Evolutionary conservation across 2,329 filamentous ascomycete genomes (phyloP).

Genomic region (Fusarium dimerum): DNA sequence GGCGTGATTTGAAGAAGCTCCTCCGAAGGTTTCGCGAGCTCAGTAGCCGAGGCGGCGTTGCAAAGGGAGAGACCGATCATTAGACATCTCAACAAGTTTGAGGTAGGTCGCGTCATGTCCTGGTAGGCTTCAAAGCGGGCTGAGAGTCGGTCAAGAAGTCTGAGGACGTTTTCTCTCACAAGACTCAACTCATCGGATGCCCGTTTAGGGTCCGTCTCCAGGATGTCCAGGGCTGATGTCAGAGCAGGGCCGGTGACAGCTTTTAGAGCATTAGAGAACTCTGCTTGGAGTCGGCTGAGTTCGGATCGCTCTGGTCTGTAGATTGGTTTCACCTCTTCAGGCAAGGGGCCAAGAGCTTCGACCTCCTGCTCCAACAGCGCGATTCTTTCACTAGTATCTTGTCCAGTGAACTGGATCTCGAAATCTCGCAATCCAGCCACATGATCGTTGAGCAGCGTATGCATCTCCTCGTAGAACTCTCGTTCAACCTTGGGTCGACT

Average conservation of each 20-base stretch:
- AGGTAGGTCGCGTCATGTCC: conserved; percentile 77
- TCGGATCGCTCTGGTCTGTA: conserved; percentile 71
- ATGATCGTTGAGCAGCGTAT: conserved; percentile 54
- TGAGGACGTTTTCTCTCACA: conserved; percentile 58
- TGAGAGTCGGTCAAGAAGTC: conserved; percentile 70
- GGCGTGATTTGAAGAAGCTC: conserved; percentile 51
- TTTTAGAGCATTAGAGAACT: conserved; percentile 77
- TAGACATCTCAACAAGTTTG: conserved; percentile 78
- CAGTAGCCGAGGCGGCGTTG: conserved; percentile 45
- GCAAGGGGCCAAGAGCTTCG: conserved; percentile 63
- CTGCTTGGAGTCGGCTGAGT: conserved; percentile 72
- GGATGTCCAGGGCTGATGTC: conserved; percentile 33
- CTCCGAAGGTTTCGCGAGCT: conserved; percentile 35
- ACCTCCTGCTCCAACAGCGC: conserved; percentile 65
- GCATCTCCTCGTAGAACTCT: conserved; percentile 56
- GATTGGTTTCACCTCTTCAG: conserved; percentile 64
- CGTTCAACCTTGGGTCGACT: conserved; percentile 66
- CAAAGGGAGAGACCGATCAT: conserved; percentile 72
- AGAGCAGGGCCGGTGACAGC: conserved; percentile 55
- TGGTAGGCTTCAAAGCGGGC: conserved; percentile 76
- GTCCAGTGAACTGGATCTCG: conserved; percentile 67
- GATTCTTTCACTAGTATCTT: conserved; percentile 66
- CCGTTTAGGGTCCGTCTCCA: conserved; percentile 21
- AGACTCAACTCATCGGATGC: conserved; percentile 46
- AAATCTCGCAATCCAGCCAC: conserved; percentile 65